Evolutionary conservation across 2,329 filamentous ascomycete genomes (phyloP), one percentile per base, ranked within the genome.

Genomic region (Clarireedia paspali): DNA sequence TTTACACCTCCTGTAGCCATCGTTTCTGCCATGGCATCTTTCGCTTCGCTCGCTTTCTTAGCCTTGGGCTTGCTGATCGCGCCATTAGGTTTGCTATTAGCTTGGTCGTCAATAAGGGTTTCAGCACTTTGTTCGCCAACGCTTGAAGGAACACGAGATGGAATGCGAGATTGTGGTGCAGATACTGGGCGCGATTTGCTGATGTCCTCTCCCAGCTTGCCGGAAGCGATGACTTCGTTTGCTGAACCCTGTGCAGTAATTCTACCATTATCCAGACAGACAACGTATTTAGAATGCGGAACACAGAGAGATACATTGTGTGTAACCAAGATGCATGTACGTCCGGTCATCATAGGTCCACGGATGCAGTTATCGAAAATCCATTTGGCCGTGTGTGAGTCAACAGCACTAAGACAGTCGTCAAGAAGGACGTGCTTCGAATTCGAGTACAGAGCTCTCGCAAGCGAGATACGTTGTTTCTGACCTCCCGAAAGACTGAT

Each of bases 351-450:
- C 51, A 99, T 74, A 5, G 89, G 88, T 2, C 94, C 94, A 64
- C 85, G 85, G 61, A 99, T 85, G 58, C 91, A 95, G 71, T 96
- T 88, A 68, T 87, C 88, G 73, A 97, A 97, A 63, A 99, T 97
- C 86, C 95, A 96, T 70, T 96, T 95, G 2, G 91, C 91, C 0
- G 94, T 97, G 66, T 99, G 94, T 3, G 94, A 95, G 70, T 99
- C 94, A 36, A 99, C 94, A 27, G 94, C 94, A 68, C 91, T 96
- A 45, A 99, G 79, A 61, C 95, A 96, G 70, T 99, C 94, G 67
- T 99, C 94, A 50, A 99, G 79, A 10, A 99, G 80, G 15, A 99
- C 74, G 70, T 97, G 92, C 53, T 86, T 87, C 5, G 91, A 95
- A 71, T 90, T 92, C 62, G 90, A 96, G 73, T 99, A 99, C n/a